phyloP scores from a whole-genome alignment of 208 protist genomes.

The Acanthamoeba rhysodes region DNA sequence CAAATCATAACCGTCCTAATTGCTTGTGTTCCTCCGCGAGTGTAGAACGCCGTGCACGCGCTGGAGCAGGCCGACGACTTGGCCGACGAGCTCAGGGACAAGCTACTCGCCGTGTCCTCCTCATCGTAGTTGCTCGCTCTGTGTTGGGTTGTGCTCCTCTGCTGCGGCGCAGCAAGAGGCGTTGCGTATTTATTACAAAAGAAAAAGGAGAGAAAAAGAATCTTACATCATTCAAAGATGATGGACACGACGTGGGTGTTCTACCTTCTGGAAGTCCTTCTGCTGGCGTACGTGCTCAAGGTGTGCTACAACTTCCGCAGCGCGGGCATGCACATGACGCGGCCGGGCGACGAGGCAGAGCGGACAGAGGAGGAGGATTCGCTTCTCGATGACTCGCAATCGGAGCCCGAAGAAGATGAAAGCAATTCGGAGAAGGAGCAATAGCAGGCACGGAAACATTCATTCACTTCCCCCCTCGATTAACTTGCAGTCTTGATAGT shows the following conservation, averaged over 20 bases:
- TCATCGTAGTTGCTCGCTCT: not conserved
- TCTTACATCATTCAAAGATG: too few relatives aligned
- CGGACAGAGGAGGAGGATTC: not conserved
- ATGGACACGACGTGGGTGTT: not conserved
- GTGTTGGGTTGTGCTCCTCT: too few relatives aligned
- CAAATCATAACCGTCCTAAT: too few relatives aligned
- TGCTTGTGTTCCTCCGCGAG: not conserved
- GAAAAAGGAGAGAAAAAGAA: not conserved
- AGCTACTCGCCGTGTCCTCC: not conserved
- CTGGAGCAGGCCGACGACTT: constrained; percentile 6
- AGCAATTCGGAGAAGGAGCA: not conserved
- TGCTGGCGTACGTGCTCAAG: not conserved
- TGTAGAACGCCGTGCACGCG: not conserved
- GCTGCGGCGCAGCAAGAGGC: too few relatives aligned
- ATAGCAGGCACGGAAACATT: not conserved
- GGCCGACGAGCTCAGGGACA: not conserved
- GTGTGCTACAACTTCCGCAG: constrained; percentile 18
- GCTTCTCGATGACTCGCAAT: not conserved
- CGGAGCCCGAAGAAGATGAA: not conserved
- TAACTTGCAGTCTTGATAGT: too few relatives aligned
- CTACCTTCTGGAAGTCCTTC: not conserved
- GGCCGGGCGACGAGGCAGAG: not conserved
- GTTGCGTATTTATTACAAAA: too few relatives aligned
- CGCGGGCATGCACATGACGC: constrained; percentile 1
- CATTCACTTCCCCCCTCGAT: too few relatives aligned